A percentile compares a stretch with the other conserved stretches of the same genome.
Evolutionary conservation across 805 yeast genomes (phyloP).

Genomic region (Cyberlindnera mrakii): DNA sequence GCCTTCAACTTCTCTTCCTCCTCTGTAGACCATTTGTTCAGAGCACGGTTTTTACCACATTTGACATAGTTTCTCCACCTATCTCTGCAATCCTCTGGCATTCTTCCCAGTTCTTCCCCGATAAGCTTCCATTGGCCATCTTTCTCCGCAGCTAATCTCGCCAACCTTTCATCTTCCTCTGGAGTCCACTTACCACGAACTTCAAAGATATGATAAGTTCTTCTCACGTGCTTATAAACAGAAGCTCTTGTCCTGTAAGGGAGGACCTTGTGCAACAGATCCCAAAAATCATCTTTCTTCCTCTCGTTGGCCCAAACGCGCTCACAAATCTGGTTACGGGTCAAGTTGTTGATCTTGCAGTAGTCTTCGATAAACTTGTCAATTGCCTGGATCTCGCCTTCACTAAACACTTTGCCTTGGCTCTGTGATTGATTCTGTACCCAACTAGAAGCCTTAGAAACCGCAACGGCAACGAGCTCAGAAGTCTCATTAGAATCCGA

Average conservation of each 20-base stretch:
- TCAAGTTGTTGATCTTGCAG: slow-evolving; percentile 53
- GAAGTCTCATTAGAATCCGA: slow-evolving; percentile 27
- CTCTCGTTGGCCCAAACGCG: slow-evolving; percentile 86
- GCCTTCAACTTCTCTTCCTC: slow-evolving; percentile 60
- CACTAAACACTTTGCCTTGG: slow-evolving; percentile 38
- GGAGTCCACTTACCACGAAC: slow-evolving; percentile 88
- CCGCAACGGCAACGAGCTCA: slow-evolving; percentile 37
- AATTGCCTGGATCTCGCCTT: slow-evolving; percentile 63
- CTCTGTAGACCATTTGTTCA: slow-evolving; percentile 71
- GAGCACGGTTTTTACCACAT: slow-evolving; percentile 73
- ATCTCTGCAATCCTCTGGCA: slow-evolving; percentile 98
- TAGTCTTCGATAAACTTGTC: slow-evolving; percentile 70
- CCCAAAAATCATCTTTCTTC: slow-evolving; percentile 89
- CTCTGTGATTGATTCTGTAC: slow-evolving; percentile 1
- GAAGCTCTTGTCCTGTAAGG: slow-evolving; percentile 87
- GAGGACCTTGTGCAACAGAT: slow-evolving; percentile 64
- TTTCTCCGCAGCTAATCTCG: slow-evolving; percentile 53
- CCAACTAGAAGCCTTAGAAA: slow-evolving; percentile 34
- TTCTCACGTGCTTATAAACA: slow-evolving; percentile 85
- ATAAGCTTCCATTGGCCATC: slow-evolving; percentile 87
- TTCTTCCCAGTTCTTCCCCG: slow-evolving; percentile 74
- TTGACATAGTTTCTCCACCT: slow-evolving; percentile 94
- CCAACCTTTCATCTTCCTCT: slow-evolving; percentile 69
- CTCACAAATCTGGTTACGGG: slow-evolving; percentile 66
- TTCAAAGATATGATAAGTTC: slow-evolving; percentile 82